Evolutionary conservation across 352 stramenopile genomes (phyloP).

Genomic region (Phytophthora fragariae): DNA sequence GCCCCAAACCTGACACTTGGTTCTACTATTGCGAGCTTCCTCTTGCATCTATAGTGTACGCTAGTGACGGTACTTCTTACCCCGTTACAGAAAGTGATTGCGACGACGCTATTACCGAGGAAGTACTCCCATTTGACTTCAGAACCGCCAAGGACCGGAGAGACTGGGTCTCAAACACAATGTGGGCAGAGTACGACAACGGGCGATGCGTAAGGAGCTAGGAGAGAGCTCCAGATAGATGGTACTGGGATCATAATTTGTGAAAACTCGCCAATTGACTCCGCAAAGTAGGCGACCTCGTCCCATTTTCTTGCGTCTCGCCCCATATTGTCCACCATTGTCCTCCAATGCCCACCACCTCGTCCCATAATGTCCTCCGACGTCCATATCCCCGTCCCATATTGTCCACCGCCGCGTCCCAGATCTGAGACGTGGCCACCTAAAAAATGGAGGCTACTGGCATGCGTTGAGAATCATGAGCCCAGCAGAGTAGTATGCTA

Average conservation of each 20-base stretch:
- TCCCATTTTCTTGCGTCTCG: constrained; percentile 9
- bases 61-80: no score
- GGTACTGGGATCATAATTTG: neutral
- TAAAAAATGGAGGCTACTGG: no score
- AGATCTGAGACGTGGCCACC: neutral
- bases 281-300: constrained; percentile 7
- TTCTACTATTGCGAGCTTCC: no score
- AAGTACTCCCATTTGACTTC: constrained; percentile 8
- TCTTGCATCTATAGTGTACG: no score
- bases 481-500: neutral
- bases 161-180: neutral
- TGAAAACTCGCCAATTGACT: neutral
- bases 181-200: constrained; percentile 18
- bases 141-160: constrained; percentile 7
- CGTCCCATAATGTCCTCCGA: no score
- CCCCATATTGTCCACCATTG: constrained; percentile 7
- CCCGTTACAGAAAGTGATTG: constrained; percentile 11
- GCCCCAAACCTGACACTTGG: no score
- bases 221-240: no score
- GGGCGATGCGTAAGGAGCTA: neutral
- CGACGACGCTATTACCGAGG: neutral
- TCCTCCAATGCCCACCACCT: neutral
- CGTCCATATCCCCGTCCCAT: no score
- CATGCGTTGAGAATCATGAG: no score
- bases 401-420: neutral